Conservation (phyloP, 108 stramenopile genomes). For the Epipyxis sp. region DNA sequence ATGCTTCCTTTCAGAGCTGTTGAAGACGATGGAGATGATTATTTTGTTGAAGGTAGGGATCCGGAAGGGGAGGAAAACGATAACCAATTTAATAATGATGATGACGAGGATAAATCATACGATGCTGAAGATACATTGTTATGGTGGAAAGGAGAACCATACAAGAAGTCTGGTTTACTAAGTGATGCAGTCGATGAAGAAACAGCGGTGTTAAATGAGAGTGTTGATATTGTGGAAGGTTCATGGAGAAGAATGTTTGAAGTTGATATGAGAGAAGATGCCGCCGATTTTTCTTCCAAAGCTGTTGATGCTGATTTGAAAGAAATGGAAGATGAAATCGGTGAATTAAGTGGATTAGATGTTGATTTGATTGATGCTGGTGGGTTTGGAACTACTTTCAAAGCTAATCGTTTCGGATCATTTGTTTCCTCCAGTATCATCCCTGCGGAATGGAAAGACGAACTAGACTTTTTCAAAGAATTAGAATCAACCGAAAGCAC, state of each 20-base stretch:
- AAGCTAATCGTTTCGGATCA: neutral
- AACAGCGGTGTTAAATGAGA: neutral
- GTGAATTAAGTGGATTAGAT: neutral
- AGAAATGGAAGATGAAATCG: neutral
- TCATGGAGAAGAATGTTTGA: neutral
- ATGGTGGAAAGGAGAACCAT: slow-evolving; percentile 14
- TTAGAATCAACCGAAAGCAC: neutral
- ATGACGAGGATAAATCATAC: neutral
- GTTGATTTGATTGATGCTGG: neutral
- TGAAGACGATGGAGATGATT: neutral
- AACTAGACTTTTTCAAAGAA: neutral
- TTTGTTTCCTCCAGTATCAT: neutral
- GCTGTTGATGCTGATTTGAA: neutral
- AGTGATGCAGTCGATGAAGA: neutral
- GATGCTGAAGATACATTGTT: neutral
- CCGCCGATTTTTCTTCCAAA: neutral
- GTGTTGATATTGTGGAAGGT: neutral
- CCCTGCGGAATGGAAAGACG: neutral
- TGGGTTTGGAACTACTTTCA: neutral
- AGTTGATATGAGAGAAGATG: neutral
- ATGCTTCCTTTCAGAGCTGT: neutral
- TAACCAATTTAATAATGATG: neutral
- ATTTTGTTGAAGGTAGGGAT: neutral
- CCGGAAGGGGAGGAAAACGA: neutral
- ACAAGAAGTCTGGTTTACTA: neutral